Percentiles rank a stretch among this genome's conserved stretches.
phyloP scores from a whole-genome alignment of 2,329 filamentous ascomycete genomes.

The Piedraia hortae region DNA sequence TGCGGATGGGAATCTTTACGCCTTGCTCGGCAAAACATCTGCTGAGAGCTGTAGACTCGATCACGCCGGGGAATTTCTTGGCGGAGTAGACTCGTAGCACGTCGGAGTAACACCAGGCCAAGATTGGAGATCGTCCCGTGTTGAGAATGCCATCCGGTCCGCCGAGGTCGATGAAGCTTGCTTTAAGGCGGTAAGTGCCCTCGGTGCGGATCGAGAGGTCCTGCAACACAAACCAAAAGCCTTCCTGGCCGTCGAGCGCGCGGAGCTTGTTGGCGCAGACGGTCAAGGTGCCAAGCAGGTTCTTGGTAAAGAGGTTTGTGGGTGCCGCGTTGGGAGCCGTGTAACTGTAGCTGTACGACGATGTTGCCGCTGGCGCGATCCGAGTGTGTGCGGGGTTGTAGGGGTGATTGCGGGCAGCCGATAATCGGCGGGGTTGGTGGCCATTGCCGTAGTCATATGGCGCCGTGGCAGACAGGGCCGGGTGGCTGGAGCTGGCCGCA shows the following conservation, averaged over 20 bases:
- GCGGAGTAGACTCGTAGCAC: constrained; percentile 83
- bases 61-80: constrained; percentile 95
- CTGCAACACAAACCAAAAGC: constrained; percentile 91
- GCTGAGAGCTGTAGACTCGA: constrained; percentile 72
- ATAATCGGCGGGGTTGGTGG: neutral
- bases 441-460: constrained; percentile 11
- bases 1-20: constrained; percentile 88
- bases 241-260: constrained; percentile 52
- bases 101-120: constrained; percentile 67
- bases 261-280: constrained; percentile 67
- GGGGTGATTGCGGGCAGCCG: neutral
- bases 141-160: constrained; percentile 26
- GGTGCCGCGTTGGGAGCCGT: constrained; percentile 15
- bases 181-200: constrained; percentile 36
- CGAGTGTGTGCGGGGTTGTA: neutral
- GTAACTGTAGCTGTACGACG: neutral
- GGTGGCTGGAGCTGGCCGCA: constrained; percentile 44
- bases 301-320: constrained; percentile 75
- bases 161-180: constrained; percentile 61
- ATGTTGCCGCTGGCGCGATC: neutral
- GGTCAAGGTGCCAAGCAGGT: constrained; percentile 74
- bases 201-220: constrained; percentile 87
- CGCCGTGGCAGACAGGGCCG: constrained; percentile 51
- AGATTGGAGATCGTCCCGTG: constrained; percentile 47
- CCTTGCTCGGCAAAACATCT: constrained; percentile 83